Conservation (phyloP, 176 grass and related monocot genomes). For the Oryza meyeriana region DNA sequence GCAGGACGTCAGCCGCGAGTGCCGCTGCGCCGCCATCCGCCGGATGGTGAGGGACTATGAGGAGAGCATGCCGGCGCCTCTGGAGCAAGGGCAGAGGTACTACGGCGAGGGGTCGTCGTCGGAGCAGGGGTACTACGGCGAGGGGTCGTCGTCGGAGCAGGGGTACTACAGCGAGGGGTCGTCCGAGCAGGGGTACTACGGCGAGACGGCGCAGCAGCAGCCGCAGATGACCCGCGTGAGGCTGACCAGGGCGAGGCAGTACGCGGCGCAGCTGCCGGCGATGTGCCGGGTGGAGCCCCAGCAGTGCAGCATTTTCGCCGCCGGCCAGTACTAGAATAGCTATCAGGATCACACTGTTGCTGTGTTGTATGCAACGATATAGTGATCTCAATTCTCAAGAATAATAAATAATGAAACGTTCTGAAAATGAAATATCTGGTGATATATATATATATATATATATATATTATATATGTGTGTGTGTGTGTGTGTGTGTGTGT, state of each 20-base stretch:
- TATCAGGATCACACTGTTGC: background rate
- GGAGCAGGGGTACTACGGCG: conserved; percentile 6
- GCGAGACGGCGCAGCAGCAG: background rate
- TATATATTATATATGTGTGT: no score
- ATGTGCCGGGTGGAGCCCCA: conserved; percentile 28
- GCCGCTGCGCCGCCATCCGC: conserved; percentile 46
- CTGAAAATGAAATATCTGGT: background rate
- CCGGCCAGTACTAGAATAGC: background rate
- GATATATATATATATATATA: no score
- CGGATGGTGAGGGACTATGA: conserved; percentile 39
- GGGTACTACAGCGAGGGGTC: background rate
- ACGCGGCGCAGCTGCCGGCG: background rate
- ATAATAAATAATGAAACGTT: background rate
- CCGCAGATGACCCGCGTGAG: background rate
- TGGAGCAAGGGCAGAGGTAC: background rate
- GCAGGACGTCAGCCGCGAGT: conserved; percentile 29
- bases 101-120: background rate
- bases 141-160: background rate
- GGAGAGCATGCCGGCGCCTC: conserved; percentile 8
- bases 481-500: no score
- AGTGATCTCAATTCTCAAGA: background rate
- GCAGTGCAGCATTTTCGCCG: conserved; percentile 18
- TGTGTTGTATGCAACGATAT: background rate
- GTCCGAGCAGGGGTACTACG: background rate
- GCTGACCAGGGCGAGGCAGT: conserved; percentile 1